phyloP scores from a whole-genome alignment of 495 filamentous ascomycete genomes.

The Tuber aestivum region DNA sequence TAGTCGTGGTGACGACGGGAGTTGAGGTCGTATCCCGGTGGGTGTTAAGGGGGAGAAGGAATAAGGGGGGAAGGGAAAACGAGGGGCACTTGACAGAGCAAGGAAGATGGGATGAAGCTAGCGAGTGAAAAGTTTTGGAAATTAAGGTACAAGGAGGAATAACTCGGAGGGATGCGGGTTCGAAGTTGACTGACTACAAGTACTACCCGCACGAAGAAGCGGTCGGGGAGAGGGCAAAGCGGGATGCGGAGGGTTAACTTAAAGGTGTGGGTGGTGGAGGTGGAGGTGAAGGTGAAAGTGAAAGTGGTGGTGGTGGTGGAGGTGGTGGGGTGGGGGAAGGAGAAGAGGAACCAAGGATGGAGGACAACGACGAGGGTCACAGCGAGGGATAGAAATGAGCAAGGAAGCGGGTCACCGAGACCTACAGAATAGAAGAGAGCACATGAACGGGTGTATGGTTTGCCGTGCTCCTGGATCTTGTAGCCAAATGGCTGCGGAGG shows the following conservation, averaged over 20 bases:
- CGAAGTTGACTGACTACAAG: slow-evolving; percentile 8
- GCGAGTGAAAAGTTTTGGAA: neutral
- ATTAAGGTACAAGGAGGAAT: neutral
- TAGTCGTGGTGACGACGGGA: neutral
- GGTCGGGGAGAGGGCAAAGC: slow-evolving; percentile 8
- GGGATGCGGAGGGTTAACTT: neutral
- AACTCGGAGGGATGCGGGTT: neutral
- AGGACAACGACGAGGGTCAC: slow-evolving; percentile 17
- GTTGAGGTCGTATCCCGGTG: neutral
- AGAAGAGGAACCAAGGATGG: neutral
- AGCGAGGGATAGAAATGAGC: slow-evolving; percentile 12
- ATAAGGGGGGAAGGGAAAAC: slow-evolving; percentile 19
- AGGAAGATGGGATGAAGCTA: slow-evolving; percentile 38
- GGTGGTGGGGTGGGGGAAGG: neutral
- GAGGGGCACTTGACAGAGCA: slow-evolving; percentile 18
- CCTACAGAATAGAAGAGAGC: slow-evolving; percentile 1
- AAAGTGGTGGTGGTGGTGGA: neutral
- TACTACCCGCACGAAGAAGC: slow-evolving; percentile 6
- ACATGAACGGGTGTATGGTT: neutral
- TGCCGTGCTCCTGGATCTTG: neutral
- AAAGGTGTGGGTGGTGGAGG: neutral
- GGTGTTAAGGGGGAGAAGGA: neutral
- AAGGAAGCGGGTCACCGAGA: slow-evolving; percentile 28
- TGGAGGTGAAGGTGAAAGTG: neutral
- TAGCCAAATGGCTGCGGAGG: neutral